These are phyloP conservation scores for Schizosaccharomyces japonicus DNA, from an alignment of 805 yeast genomes.

Conservation along the genomic window DNA sequence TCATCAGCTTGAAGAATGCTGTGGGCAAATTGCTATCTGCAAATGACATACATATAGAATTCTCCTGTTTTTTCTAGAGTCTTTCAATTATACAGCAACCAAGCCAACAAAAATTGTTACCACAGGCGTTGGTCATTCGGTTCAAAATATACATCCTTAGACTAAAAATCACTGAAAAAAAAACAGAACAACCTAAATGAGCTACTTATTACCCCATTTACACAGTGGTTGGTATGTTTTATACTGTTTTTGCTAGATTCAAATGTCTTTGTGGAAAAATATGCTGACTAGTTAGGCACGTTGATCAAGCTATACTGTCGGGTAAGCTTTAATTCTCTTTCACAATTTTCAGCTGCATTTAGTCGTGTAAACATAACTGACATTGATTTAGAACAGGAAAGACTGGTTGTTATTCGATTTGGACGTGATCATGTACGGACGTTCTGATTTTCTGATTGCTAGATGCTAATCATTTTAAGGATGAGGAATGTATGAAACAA, in stretches of 20 bases:
- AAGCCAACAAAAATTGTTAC: too few species aligned
- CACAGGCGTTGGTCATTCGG: too few species aligned
- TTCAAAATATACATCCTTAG: too few species aligned
- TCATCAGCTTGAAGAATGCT: too few species aligned
- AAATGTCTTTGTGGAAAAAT: background rate
- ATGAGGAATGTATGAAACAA: slow-evolving; percentile 64
- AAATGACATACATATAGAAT: too few species aligned
- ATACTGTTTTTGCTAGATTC: background rate
- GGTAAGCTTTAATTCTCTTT: slow-evolving; percentile 3
- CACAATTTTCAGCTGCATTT: background rate
- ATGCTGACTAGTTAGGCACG: slow-evolving; percentile 36
- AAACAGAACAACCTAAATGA: background rate
- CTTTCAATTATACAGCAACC: too few species aligned
- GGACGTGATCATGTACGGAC: slow-evolving; percentile 35
- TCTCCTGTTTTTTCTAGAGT: too few species aligned
- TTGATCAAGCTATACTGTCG: slow-evolving; percentile 86
- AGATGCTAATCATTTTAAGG: too few species aligned
- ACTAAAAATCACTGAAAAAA: too few species aligned
- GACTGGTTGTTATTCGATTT: slow-evolving; percentile 69
- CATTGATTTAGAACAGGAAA: slow-evolving; percentile 44
- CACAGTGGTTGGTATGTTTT: slow-evolving; percentile 3
- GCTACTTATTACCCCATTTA: slow-evolving; percentile 3
- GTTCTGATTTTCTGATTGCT: too few species aligned
- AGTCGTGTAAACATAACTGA: background rate
- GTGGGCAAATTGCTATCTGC: too few species aligned